Evolutionary conservation across 176 grass and related monocot genomes (phyloP).

Genomic region (Triticum timopheevii): DNA sequence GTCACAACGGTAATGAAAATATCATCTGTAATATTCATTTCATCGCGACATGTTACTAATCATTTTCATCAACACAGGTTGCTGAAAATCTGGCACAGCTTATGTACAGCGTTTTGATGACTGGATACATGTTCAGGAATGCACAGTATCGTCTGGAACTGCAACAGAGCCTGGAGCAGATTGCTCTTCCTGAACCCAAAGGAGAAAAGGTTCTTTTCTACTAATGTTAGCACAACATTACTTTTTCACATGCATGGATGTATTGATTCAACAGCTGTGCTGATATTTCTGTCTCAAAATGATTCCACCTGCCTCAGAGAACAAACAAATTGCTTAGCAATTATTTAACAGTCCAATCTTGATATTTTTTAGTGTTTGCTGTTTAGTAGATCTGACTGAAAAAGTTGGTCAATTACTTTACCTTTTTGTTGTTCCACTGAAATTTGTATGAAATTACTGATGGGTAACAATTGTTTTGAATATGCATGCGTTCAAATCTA

Average conservation of each 20-base stretch:
- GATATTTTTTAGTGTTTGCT: too few relatives aligned
- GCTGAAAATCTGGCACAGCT: conserved; percentile 93
- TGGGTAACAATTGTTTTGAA: too few relatives aligned
- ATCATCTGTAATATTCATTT: not conserved
- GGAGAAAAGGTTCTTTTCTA: conserved; percentile 47
- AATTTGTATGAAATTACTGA: too few relatives aligned
- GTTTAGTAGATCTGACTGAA: too few relatives aligned
- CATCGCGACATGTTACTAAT: conserved; percentile 14
- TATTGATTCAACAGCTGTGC: too few relatives aligned
- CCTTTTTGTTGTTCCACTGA: too few relatives aligned
- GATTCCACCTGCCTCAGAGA: too few relatives aligned
- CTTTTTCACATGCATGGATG: not conserved
- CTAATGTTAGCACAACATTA: not conserved
- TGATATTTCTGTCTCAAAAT: too few relatives aligned
- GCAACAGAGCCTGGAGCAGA: conserved; percentile 84
- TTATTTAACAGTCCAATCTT: too few relatives aligned
- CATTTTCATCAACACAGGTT: conserved; percentile 57
- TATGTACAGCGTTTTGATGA: conserved; percentile 97
- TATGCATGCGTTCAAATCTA: too few relatives aligned
- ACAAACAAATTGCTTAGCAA: too few relatives aligned
- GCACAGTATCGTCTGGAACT: conserved; percentile 82
- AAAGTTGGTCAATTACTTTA: too few relatives aligned
- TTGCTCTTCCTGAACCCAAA: conserved; percentile 78
- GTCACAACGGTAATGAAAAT: conserved; percentile 74
- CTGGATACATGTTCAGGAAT: conserved; percentile 99